These are phyloP conservation scores for Furcasterigmium furcatum DNA, from an alignment of 2,329 filamentous ascomycete species.

Conservation along the genomic window DNA sequence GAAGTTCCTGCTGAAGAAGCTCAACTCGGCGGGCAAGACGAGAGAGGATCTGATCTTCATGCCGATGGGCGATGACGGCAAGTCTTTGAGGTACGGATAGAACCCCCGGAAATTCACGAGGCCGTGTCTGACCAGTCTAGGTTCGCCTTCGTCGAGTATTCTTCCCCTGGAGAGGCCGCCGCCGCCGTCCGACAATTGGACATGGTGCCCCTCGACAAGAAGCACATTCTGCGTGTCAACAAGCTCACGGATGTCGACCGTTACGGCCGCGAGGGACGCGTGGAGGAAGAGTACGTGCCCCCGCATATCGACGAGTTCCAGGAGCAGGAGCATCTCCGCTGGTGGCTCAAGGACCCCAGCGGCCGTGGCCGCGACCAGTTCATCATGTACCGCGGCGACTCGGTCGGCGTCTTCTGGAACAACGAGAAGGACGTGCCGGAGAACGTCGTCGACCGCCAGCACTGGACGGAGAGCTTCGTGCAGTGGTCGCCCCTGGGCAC, in stretches of 20 bases:
- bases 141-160: conserved; percentile 97
- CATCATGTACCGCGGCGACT: conserved; percentile 87
- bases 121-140: conserved; percentile 38
- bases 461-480: conserved; percentile 98
- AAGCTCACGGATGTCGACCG: conserved; percentile 98
- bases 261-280: conserved; percentile 87
- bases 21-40: conserved; percentile 80
- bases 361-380: conserved; percentile 90
- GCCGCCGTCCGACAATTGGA: conserved; percentile 88
- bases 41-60: conserved; percentile 88
- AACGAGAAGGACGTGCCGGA: conserved; percentile 91
- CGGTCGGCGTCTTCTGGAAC: conserved; percentile 96
- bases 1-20: conserved; percentile 93
- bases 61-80: conserved; percentile 84
- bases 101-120: background rate
- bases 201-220: conserved; percentile 88
- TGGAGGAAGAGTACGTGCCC: conserved; percentile 85
- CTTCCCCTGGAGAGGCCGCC: conserved; percentile 82
- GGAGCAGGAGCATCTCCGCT: conserved; percentile 92
- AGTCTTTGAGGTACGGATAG: conserved; percentile 74
- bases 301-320: conserved; percentile 81
- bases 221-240: conserved; percentile 92
- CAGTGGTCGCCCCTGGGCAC: conserved; percentile 97
- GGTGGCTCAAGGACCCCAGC: conserved; percentile 80
- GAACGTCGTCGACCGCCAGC: conserved; percentile 82